These are phyloP conservation scores for Mycena galericulata DNA, from an alignment of 768 basidiomycete species.

Conservation along the genomic window DNA sequence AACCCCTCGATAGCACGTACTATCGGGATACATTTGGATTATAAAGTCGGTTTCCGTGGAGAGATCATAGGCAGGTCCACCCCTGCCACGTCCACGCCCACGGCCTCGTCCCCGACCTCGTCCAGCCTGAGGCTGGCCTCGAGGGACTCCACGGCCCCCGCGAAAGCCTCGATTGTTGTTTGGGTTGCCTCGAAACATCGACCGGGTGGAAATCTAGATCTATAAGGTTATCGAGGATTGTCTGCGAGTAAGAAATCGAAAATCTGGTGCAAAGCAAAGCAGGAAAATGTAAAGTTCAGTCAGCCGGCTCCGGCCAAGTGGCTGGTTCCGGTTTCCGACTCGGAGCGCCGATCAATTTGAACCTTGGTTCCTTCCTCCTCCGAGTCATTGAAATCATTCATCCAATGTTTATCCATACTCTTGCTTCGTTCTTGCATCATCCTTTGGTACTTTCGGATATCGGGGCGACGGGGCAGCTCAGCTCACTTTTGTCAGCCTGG, in stretches of 20 bases:
- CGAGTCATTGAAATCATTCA: no score
- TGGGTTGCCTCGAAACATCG: constrained; percentile 25
- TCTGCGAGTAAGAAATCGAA: background rate
- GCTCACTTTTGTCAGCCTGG: no score
- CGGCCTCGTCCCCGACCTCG: constrained; percentile 42
- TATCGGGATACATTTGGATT: constrained; percentile 36
- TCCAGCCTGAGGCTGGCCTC: constrained; percentile 28
- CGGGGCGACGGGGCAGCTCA: no score
- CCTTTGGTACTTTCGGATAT: no score
- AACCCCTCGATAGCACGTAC: constrained; percentile 37
- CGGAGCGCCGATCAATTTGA: no score
- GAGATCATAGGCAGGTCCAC: constrained; percentile 39
- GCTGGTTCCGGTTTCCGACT: no score
- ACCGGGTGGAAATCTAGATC: background rate
- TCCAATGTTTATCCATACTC: no score
- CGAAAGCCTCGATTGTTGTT: constrained; percentile 15
- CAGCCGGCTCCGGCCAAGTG: constrained; percentile 9
- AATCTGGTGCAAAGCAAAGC: background rate
- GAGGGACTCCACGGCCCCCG: constrained; percentile 32
- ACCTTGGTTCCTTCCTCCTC: no score
- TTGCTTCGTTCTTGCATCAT: no score
- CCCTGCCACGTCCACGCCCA: constrained; percentile 38
- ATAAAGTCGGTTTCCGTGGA: constrained; percentile 29
- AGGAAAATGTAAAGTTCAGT: background rate
- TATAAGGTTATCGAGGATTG: background rate